These are phyloP conservation scores for Colletotrichum sp. DNA, from an alignment of 2,329 filamentous ascomycete species.

Conservation along the genomic window DNA sequence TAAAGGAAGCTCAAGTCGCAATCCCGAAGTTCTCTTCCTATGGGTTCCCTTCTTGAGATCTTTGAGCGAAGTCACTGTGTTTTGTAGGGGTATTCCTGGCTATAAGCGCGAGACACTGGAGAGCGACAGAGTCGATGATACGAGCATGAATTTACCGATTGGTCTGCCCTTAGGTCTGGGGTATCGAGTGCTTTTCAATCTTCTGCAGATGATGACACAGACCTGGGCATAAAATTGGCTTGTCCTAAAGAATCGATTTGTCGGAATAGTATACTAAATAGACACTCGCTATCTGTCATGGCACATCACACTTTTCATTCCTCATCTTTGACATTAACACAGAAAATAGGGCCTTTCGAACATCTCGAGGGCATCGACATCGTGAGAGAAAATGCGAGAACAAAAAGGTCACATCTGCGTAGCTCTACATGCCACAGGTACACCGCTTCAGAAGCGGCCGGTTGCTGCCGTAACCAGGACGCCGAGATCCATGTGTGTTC, in stretches of 20 bases:
- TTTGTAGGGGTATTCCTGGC: neutral
- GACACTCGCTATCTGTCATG: fast-evolving
- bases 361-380: neutral
- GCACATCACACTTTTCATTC: neutral
- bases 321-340: neutral
- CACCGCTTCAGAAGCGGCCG: neutral
- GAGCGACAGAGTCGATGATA: neutral
- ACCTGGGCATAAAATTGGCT: neutral
- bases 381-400: neutral
- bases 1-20: neutral
- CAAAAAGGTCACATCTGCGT: neutral
- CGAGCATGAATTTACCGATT: neutral
- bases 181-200: neutral
- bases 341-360: neutral
- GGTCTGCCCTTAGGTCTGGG: neutral
- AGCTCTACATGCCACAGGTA: neutral
- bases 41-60: neutral
- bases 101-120: neutral
- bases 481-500: neutral
- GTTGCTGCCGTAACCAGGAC: neutral
- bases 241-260: neutral
- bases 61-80: neutral
- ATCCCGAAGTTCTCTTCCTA: neutral
- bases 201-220: neutral
- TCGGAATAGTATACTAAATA: neutral